Base-by-base conservation (phyloP, 2,329 filamentous ascomycete genomes). In the Cladosporium sp. region DNA sequence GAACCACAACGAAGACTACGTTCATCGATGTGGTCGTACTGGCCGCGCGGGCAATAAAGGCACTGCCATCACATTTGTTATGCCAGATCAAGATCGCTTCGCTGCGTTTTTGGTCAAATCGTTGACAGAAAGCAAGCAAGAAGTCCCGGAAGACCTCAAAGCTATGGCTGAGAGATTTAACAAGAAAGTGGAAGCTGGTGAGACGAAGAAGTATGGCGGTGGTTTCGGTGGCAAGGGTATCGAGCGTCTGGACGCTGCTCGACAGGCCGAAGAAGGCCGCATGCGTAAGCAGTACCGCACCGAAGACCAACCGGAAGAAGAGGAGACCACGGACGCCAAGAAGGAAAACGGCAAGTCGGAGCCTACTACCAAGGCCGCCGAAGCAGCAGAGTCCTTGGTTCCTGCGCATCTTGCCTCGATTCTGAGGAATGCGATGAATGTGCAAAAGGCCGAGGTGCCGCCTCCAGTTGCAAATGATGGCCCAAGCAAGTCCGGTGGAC, bases 141-240 rank as follows among this genome's bases (percentile, higher is more conserved):
- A 86, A 9, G 82, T 97, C 0, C 92, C 94, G 0, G 87, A 90
- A 62, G 76, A 79, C 1, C 74, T 88, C 9, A 78, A 84, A 65
- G 80, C 81, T 54, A 75, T 88, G 66, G 81, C 83, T 3, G 79
- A 84, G 54, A 79, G 83, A 1, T 96, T 95, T 75, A 83, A 87
- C 58, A 89, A 95, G 65, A 97, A 97, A 74, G 90, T 97, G 68
- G 96, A 96, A 74, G 83, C 87, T 7, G 94, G 93, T 49, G 94
- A 95, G 71, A 91, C 91, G 66, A 96, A 96, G 74, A 88, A 91
- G 62, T 80, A 75, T 56, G 87, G 85, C 20, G 90, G 88, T 58
- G 94, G 94, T 2, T 99, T 99, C 66, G 93, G 93, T 66, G 94
- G 94, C 57, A 96, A 96, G 71, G 94, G 94, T 59, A 81, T 99